Evolutionary conservation across 2,329 filamentous ascomycete genomes (phyloP), one percentile per base, ranked within the genome.

Genomic region (Bipolaris sorokiniana): DNA sequence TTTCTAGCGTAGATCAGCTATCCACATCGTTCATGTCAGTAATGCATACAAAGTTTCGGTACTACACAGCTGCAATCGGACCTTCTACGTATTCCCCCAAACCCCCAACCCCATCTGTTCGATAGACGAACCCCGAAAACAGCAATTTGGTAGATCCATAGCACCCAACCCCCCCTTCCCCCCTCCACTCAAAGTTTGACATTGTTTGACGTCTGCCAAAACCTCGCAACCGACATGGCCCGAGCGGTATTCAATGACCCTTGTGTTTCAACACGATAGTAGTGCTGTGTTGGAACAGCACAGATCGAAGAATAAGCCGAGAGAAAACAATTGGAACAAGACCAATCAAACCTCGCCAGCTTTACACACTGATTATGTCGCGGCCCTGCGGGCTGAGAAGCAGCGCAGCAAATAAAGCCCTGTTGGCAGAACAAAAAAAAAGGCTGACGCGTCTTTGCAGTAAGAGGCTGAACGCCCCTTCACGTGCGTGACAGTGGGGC

Each of bases 361-460:
- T 31, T 31, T 31, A 31, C 28, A 31, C 28, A 13, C 28, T 31
- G 28, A 31, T 13, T 3, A 31, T 13, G 10, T 31, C 28, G 10
- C 10, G 28, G 23, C 7, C 28, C 10, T 31, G 28, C 5, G 28
- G 28, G 28, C 28, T 31, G 10, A 31, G 28, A 9, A 31, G 46
- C 46, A 38, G 46, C 18, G 34, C 33, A 37, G 15, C 20, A 23
- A 3, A 22, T 2, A 22, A 22, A 26, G 45, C 20, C 33, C 26
- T 7, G 26, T 9, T 28, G 26, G 26, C 26, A 28, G 26, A 48
- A n/a, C 28, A 23, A 38, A 23, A 22, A 6, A 38, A 22, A 38
- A 38, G 22, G 46, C 13, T 48, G 33, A 48, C 46, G 46, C 46
- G 46, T 36, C 46, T 38, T 26, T 48, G 46, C 46, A 37, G 46